Evolutionary conservation across 2,329 filamentous ascomycete genomes (phyloP).

Genomic region (Samsoniella hepiali): DNA sequence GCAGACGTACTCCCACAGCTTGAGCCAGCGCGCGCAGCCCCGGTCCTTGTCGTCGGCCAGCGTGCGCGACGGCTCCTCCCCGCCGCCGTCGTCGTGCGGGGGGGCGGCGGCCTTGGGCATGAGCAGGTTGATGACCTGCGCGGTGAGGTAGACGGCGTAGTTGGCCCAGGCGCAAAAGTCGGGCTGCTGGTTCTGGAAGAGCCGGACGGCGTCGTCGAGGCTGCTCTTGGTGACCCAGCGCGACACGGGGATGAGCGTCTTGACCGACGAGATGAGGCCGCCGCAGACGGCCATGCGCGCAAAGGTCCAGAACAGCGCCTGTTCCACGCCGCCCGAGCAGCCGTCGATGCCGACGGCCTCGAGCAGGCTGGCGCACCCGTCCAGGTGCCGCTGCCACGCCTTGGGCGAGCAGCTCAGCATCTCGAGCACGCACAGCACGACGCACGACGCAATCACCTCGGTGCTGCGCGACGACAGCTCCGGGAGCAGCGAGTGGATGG

Average conservation of each 20-base stretch:
- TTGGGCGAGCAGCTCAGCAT: slow-evolving; percentile 49
- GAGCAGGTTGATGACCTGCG: slow-evolving; percentile 41
- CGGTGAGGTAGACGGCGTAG: slow-evolving; percentile 47
- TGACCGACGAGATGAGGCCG: slow-evolving; percentile 49
- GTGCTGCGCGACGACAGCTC: slow-evolving; percentile 45
- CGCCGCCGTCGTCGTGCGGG: not conserved
- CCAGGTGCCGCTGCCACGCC: slow-evolving; percentile 49
- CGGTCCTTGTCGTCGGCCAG: slow-evolving; percentile 25
- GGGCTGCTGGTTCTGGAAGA: slow-evolving; percentile 33
- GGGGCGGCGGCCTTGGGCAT: slow-evolving; percentile 19
- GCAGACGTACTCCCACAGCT: slow-evolving; percentile 38
- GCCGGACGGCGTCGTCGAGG: slow-evolving; percentile 30
- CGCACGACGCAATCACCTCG: slow-evolving; percentile 50
- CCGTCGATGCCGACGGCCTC: slow-evolving; percentile 49
- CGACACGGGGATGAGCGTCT: slow-evolving; percentile 46
- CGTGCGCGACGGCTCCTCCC: not conserved
- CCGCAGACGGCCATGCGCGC: slow-evolving; percentile 53
- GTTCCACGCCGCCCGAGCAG: slow-evolving; percentile 46
- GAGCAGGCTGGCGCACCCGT: slow-evolving; percentile 50
- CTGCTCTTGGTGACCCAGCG: slow-evolving; percentile 41
- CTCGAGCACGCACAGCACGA: slow-evolving; percentile 52
- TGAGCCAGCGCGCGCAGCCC: slow-evolving; percentile 34
- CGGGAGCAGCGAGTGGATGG: slow-evolving; percentile 47
- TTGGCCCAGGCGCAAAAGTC: slow-evolving; percentile 49
- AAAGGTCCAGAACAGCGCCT: slow-evolving; percentile 54